These are phyloP conservation scores for Verticillium nonalfalfae DNA, from an alignment of 2,329 filamentous ascomycete genomes.

Conservation along the genomic window DNA sequence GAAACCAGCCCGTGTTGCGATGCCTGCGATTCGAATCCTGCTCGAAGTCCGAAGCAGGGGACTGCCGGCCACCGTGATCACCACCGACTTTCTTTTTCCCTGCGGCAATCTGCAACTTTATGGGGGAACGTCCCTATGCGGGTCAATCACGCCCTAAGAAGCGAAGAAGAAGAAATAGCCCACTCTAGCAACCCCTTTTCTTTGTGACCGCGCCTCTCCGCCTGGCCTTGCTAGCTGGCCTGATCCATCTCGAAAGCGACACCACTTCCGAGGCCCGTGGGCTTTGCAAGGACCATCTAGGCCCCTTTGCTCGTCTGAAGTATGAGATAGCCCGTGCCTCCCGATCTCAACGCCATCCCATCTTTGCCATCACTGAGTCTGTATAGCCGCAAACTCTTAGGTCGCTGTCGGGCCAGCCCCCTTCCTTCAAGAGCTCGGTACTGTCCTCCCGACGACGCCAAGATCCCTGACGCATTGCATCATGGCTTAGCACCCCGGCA, in stretches of 20 bases:
- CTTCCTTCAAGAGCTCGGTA: not conserved
- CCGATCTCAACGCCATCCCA: constrained; percentile 1
- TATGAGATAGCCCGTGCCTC: not conserved
- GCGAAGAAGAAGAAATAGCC: not conserved
- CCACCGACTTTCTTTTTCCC: not conserved
- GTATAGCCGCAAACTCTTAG: not conserved
- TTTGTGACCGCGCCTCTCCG: not conserved
- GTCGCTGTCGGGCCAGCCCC: not conserved
- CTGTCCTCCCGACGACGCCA: not conserved
- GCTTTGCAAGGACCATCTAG: not conserved
- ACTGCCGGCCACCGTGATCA: not conserved
- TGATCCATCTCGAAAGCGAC: not conserved
- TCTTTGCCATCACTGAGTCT: not conserved
- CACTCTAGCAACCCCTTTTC: not conserved
- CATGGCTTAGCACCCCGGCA: not conserved
- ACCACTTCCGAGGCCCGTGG: not conserved
- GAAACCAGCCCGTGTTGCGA: not conserved
- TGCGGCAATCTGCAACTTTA: not conserved
- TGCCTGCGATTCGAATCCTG: not conserved
- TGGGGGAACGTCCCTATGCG: not conserved
- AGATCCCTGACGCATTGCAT: not conserved
- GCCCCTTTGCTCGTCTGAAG: not conserved
- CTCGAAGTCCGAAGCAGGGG: not conserved
- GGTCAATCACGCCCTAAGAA: not conserved
- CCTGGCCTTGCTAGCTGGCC: not conserved